Percentiles rank a stretch among this genome's conserved stretches.
phyloP scores from a whole-genome alignment of 108 stramenopile genomes.

The Skeletonema tropicum region DNA sequence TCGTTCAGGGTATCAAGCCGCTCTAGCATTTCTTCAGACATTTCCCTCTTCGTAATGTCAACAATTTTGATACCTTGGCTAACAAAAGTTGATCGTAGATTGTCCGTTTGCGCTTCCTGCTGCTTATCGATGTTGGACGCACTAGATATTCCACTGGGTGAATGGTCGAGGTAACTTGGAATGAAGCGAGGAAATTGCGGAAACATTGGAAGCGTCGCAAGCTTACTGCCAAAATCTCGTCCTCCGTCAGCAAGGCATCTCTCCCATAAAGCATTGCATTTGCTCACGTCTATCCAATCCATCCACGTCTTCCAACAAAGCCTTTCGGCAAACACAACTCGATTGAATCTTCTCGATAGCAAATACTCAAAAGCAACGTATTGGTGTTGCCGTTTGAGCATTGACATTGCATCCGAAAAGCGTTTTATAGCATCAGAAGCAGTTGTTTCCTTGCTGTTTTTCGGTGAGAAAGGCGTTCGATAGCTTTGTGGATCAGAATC shows the following conservation, averaged over 20 bases:
- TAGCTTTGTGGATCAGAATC: slow-evolving; percentile 15
- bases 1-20: slow-evolving; percentile 37
- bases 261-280: slow-evolving; percentile 70
- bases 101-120: slow-evolving; percentile 58
- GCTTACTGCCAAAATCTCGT: slow-evolving; percentile 74
- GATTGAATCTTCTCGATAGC: slow-evolving; percentile 63
- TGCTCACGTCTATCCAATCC: slow-evolving; percentile 46
- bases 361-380: slow-evolving; percentile 67
- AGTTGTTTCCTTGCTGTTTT: slow-evolving; percentile 28
- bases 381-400: slow-evolving; percentile 62
- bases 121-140: slow-evolving; percentile 41
- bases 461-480: slow-evolving; percentile 7
- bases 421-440: slow-evolving; percentile 85
- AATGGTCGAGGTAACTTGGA: slow-evolving; percentile 86
- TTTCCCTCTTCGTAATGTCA: slow-evolving; percentile 87
- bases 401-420: slow-evolving; percentile 79
- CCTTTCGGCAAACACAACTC: slow-evolving; percentile 64
- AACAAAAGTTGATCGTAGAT: not conserved
- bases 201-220: slow-evolving; percentile 72
- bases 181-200: slow-evolving; percentile 85
- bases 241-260: slow-evolving; percentile 70
- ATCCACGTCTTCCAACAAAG: slow-evolving; percentile 81
- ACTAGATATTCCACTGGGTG: slow-evolving; percentile 24
- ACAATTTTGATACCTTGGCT: slow-evolving; percentile 71
- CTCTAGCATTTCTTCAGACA: slow-evolving; percentile 55